These are phyloP conservation scores for Elaeagnus macrophylla DNA, from an alignment of 306 rosid genomes.

Conservation along the genomic window DNA sequence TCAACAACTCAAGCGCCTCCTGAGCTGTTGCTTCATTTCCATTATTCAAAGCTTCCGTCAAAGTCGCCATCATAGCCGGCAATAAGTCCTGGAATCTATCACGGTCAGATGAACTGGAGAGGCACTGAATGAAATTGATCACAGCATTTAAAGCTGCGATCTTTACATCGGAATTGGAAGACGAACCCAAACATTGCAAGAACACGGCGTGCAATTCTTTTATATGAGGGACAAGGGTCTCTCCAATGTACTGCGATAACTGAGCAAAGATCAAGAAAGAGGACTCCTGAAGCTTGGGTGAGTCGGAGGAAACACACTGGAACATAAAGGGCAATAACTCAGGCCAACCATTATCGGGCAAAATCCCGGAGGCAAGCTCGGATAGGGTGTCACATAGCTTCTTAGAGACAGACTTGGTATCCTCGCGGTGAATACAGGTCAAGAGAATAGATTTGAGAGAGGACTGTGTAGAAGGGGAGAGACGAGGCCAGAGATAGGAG, in stretches of 20 bases:
- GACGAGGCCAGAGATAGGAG: constrained; percentile 83
- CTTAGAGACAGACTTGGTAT: constrained; percentile 63
- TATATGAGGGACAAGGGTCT: constrained; percentile 60
- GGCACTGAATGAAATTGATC: constrained; percentile 84
- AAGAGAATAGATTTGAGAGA: constrained; percentile 70
- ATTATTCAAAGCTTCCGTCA: constrained; percentile 70
- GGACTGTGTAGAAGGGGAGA: constrained; percentile 47
- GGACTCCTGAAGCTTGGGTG: constrained; percentile 71
- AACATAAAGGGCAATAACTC: constrained; percentile 86
- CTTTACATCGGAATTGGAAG: constrained; percentile 55
- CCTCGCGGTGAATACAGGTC: constrained; percentile 61
- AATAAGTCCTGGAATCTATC: constrained; percentile 88
- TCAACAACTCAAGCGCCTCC: constrained; percentile 83
- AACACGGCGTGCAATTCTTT: constrained; percentile 73
- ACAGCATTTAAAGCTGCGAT: constrained; percentile 87
- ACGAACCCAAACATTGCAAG: constrained; percentile 53
- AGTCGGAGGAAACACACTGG: constrained; percentile 76
- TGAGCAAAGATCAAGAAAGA: constrained; percentile 86
- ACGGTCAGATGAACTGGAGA: constrained; percentile 60
- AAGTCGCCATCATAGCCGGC: constrained; percentile 84
- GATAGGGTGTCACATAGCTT: constrained; percentile 87
- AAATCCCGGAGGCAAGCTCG: constrained; percentile 84
- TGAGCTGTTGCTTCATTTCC: constrained; percentile 93
- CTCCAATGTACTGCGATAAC: constrained; percentile 86
- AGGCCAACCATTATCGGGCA: constrained; percentile 86